These are phyloP conservation scores for Chrysoporthe austroafricana DNA, from an alignment of 2,329 filamentous ascomycete species.

Conservation along the genomic window DNA sequence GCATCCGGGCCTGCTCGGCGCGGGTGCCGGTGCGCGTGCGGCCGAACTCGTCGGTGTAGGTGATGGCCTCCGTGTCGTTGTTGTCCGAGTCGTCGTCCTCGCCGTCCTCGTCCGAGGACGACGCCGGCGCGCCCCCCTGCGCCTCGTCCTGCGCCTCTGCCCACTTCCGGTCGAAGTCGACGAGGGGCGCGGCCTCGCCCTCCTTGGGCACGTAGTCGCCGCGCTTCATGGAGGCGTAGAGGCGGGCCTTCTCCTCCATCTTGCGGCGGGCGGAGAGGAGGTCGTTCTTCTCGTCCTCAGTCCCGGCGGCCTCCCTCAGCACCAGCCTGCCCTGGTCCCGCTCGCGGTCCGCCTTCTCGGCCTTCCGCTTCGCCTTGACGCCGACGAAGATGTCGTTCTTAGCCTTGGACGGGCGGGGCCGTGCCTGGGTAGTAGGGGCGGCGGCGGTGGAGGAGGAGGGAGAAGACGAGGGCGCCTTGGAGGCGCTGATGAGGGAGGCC, in stretches of 20 bases:
- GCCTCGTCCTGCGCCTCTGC: slow-evolving; percentile 64
- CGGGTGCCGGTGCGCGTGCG: slow-evolving; percentile 75
- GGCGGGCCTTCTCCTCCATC: slow-evolving; percentile 86
- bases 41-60: slow-evolving; percentile 91
- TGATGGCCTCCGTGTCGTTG: slow-evolving; percentile 67
- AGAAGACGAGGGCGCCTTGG: slow-evolving; percentile 43
- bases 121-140: not conserved
- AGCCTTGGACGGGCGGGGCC: slow-evolving; percentile 56
- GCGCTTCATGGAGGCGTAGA: slow-evolving; percentile 88
- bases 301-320: slow-evolving; percentile 57
- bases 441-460: slow-evolving; percentile 45
- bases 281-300: slow-evolving; percentile 67
- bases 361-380: slow-evolving; percentile 47
- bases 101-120: slow-evolving; percentile 44
- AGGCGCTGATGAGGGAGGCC: slow-evolving; percentile 73
- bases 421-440: slow-evolving; percentile 46
- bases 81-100: slow-evolving; percentile 39
- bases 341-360: slow-evolving; percentile 63
- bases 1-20: slow-evolving; percentile 67
- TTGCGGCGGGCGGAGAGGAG: slow-evolving; percentile 74
- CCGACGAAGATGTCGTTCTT: slow-evolving; percentile 73
- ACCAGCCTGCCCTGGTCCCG: slow-evolving; percentile 53
- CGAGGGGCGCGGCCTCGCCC: slow-evolving; percentile 67
- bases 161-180: slow-evolving; percentile 98
- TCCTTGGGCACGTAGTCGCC: slow-evolving; percentile 78